A percentile compares a stretch with the other conserved stretches of the same genome.
phyloP scores from a whole-genome alignment of 768 basidiomycete genomes.

The Russula sp. region DNA sequence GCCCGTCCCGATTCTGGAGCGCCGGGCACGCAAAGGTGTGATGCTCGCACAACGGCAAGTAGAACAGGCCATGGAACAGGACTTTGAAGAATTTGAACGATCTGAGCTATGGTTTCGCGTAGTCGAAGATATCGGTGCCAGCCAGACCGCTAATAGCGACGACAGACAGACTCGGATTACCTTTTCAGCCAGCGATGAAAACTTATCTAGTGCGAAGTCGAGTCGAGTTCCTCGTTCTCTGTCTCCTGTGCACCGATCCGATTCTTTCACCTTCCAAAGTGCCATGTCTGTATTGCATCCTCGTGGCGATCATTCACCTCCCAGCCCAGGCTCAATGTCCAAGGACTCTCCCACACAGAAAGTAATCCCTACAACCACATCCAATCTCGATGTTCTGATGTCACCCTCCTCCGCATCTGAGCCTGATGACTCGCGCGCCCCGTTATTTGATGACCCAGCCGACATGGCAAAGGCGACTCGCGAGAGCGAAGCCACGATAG shows the following conservation, averaged over 20 bases:
- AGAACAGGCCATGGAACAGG: constrained; percentile 85
- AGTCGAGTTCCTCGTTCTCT: constrained; percentile 11
- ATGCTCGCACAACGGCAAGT: constrained; percentile 83
- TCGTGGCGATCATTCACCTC: constrained; percentile 16
- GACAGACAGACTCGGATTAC: background rate
- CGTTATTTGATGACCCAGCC: constrained; percentile 79
- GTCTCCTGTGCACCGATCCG: constrained; percentile 27
- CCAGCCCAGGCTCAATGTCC: constrained; percentile 18
- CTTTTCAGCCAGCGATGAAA: constrained; percentile 20
- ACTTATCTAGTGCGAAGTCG: constrained; percentile 8
- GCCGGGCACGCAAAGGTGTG: constrained; percentile 71
- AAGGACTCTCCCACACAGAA: constrained; percentile 10
- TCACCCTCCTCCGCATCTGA: constrained; percentile 56
- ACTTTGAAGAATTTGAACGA: constrained; percentile 83
- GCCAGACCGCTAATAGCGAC: constrained; percentile 12
- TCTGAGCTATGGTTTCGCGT: constrained; percentile 94
- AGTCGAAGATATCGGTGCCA: constrained; percentile 59
- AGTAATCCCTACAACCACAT: constrained; percentile 37
- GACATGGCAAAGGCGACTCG: constrained; percentile 56
- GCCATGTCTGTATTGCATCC: constrained; percentile 8
- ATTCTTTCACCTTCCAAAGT: constrained; percentile 22
- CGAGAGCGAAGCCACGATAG: constrained; percentile 78
- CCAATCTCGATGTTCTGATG: constrained; percentile 82
- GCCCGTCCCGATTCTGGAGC: constrained; percentile 44
- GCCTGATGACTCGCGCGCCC: constrained; percentile 59